Percentiles rank a stretch among this genome's conserved stretches.
phyloP scores from a whole-genome alignment of 2,329 filamentous ascomycete species.

The Penicillium polonicum region DNA sequence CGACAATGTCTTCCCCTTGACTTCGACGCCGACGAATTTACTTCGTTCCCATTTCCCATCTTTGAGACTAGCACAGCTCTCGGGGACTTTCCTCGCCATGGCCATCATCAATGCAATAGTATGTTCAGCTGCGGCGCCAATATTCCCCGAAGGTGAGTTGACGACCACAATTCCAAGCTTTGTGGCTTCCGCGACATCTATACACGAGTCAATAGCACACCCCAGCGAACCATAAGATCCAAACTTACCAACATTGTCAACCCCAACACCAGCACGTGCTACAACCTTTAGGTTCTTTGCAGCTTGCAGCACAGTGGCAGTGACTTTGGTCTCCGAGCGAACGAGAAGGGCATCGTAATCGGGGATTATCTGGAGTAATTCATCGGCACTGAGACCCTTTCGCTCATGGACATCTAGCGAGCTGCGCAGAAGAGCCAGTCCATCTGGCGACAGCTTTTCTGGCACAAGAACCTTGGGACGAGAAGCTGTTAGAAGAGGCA shows the following conservation, averaged over 20 bases:
- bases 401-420: constrained; percentile 69
- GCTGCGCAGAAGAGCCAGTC: constrained; percentile 65
- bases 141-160: constrained; percentile 77
- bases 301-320: constrained; percentile 62
- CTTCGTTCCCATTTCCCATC: constrained; percentile 73
- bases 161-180: constrained; percentile 74
- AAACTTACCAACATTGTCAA: constrained; percentile 67
- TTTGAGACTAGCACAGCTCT: constrained; percentile 68
- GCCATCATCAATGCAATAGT: constrained; percentile 73
- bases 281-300: constrained; percentile 72
- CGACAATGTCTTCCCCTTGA: constrained; percentile 72
- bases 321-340: constrained; percentile 79
- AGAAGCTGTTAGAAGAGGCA: constrained; percentile 23
- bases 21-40: constrained; percentile 72
- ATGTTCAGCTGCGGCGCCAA: constrained; percentile 76
- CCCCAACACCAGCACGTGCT: constrained; percentile 75
- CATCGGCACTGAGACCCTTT: constrained; percentile 59
- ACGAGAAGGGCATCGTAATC: constrained; percentile 75
- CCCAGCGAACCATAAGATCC: background rate
- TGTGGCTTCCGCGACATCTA: constrained; percentile 68
- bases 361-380: constrained; percentile 66
- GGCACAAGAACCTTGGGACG: constrained; percentile 66
- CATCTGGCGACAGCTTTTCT: constrained; percentile 78
- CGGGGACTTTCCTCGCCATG: constrained; percentile 70
- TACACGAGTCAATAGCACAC: background rate